Base-by-base conservation (phyloP, 306 rosid species). In the Erythrophleum fordii region DNA sequence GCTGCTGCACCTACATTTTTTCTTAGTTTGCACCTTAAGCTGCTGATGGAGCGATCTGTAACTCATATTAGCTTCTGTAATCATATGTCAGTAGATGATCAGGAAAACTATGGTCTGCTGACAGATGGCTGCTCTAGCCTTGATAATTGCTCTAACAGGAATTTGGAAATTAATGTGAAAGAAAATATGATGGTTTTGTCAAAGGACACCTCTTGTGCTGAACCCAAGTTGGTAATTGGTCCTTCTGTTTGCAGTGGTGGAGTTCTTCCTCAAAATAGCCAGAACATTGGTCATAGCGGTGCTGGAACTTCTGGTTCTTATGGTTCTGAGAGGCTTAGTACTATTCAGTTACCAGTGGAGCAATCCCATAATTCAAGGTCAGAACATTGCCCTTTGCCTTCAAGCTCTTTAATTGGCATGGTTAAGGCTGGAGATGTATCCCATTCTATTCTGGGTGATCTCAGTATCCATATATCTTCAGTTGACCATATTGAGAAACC, bases 1-100 rank as follows among this genome's bases (percentile, higher is more conserved):
- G 62, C 89, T 20, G 92, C 97, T 76, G 92, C 92, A 0, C 93
- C 95, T 45, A 75, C 93, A 23, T 89, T 88, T 85, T 89, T 89
- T 79, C 74, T 92, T 71, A 82, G 91, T 81, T 83, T 92, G 89
- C 97, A 90, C 83, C 90, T 86, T 68, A 88, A 89, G 88, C 84
- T 87, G 84, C 92, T 92, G 49, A 87, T 92, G 91, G 90, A 92
- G 75, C 82, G 41, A 60, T 70, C 86, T 29, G 87, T 86, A 73
- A 69, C 89, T 86, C 87, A 74, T 80, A 51, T 89, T 41, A 72
- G 85, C 81, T 83, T 86, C 49, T 86, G 45, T 76, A 86, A 82
- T 75, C 83, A 55, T 64, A 87, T 72, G 49, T 75, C 83, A 62
- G 82, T 72, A 16, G 83, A 76, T 61, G 85, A 72, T 68, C 69